phyloP scores from a whole-genome alignment of 805 yeast species.

The Torulaspora quercuum region DNA sequence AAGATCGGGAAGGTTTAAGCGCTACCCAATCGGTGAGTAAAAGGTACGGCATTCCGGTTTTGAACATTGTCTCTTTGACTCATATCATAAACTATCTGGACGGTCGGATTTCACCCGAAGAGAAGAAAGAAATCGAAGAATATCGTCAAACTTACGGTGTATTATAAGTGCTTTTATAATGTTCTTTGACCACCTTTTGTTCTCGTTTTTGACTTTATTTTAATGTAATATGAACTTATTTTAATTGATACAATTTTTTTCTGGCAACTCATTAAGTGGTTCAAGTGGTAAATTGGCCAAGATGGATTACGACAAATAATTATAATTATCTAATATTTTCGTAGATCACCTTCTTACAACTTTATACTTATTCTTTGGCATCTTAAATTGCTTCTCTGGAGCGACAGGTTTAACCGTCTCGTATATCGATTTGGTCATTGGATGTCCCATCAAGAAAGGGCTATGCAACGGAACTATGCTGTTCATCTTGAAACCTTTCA shows the following conservation, averaged over 20 bases:
- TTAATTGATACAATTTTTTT: constrained; percentile 16
- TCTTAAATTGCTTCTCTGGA: constrained; percentile 31
- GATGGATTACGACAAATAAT: too few relatives aligned
- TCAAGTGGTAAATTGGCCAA: too few relatives aligned
- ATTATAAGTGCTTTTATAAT: constrained; percentile 9
- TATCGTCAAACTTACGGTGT: constrained; percentile 47
- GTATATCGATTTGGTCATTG: constrained; percentile 69
- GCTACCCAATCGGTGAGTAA: constrained; percentile 79
- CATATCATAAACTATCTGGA: constrained; percentile 68
- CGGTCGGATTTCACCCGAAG: constrained; percentile 53
- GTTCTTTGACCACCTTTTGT: neutral
- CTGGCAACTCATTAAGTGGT: too few relatives aligned
- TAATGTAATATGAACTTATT: constrained; percentile 12
- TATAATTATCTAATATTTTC: constrained; percentile 2
- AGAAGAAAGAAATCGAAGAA: constrained; percentile 53
- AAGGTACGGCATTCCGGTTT: constrained; percentile 75
- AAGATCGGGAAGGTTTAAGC: constrained; percentile 44
- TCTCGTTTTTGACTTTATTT: constrained; percentile 6
- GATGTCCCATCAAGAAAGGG: constrained; percentile 75
- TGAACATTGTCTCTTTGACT: constrained; percentile 70
- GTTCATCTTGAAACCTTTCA: constrained; percentile 84
- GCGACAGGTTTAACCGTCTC: constrained; percentile 49
- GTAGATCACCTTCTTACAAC: constrained; percentile 33
- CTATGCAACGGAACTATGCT: constrained; percentile 86
- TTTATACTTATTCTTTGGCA: constrained; percentile 34